Percentiles rank a stretch among this genome's conserved stretches.
phyloP scores from a whole-genome alignment of 495 filamentous ascomycete species.

The Copromyces sp. region DNA sequence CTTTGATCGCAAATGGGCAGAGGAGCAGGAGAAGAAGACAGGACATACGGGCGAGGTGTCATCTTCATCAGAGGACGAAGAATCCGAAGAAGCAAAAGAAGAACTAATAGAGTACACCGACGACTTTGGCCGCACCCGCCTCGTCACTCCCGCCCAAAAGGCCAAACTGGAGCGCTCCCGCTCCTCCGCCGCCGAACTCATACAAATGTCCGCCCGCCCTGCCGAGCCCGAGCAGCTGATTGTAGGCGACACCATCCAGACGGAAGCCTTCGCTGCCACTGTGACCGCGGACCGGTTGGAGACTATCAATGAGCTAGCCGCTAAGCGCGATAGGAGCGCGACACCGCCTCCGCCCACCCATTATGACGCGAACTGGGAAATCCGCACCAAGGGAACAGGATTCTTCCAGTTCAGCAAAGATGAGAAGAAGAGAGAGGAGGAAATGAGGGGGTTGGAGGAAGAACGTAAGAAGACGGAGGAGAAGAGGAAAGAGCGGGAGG shows the following conservation, averaged over 20 bases:
- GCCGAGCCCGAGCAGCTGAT: slow-evolving; percentile 61
- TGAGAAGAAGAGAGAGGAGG: slow-evolving; percentile 47
- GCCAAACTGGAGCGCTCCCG: slow-evolving; percentile 40
- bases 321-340: slow-evolving; percentile 58
- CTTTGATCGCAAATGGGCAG: slow-evolving; percentile 92
- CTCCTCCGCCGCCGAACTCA: slow-evolving; percentile 37
- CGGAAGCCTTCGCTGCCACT: slow-evolving; percentile 61
- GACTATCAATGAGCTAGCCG: slow-evolving; percentile 41
- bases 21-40: slow-evolving; percentile 34
- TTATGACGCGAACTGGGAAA: slow-evolving; percentile 75
- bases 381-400: slow-evolving; percentile 76
- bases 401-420: slow-evolving; percentile 81
- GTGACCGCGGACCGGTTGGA: slow-evolving; percentile 56
- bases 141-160: slow-evolving; percentile 53
- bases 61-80: slow-evolving; percentile 32
- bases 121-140: slow-evolving; percentile 74
- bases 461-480: slow-evolving; percentile 61
- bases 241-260: slow-evolving; percentile 71
- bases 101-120: slow-evolving; percentile 75
- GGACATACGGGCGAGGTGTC: slow-evolving; percentile 25
- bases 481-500: slow-evolving; percentile 44
- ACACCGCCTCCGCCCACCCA: slow-evolving; percentile 73
- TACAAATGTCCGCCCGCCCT: slow-evolving; percentile 42
- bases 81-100: slow-evolving; percentile 29
- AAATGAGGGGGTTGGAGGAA: slow-evolving; percentile 65